A percentile compares a stretch with the other conserved stretches of the same genome.
Evolutionary conservation across 1,284 basidiomycete species (phyloP).

Genomic region (Irpex sp.): DNA sequence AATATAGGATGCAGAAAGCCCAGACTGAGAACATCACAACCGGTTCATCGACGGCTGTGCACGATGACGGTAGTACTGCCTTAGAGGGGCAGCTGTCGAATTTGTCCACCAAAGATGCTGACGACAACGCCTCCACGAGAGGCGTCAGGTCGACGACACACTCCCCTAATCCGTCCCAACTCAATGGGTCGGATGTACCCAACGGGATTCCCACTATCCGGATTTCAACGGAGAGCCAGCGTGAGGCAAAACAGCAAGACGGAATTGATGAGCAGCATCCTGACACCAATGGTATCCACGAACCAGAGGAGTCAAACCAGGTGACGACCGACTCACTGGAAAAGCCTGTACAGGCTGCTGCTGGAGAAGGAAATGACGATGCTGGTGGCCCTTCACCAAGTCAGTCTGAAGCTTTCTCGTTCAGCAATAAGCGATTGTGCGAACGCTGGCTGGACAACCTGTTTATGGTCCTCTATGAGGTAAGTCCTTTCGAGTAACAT

Average conservation of each 20-base stretch:
- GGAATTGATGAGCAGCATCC: conserved; percentile 17
- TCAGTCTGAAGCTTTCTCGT: conserved; percentile 71
- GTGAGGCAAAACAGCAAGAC: conserved; percentile 40
- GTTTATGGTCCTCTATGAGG: conserved; percentile 98
- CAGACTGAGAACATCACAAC: conserved; percentile 49
- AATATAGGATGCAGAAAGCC: conserved; percentile 88
- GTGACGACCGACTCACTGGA: conserved; percentile 39
- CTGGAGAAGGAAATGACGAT: conserved; percentile 38
- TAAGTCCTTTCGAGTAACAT: conserved; percentile 27
- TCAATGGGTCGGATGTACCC: conserved; percentile 18
- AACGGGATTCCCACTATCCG: conserved; percentile 80
- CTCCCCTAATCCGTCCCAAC: conserved; percentile 16
- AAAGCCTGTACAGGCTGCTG: conserved; percentile 60
- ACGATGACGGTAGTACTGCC: conserved; percentile 53
- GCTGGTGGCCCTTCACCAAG: conserved; percentile 31
- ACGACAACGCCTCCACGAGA: conserved; percentile 75
- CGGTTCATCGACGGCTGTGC: conserved; percentile 36
- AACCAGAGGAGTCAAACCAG: conserved; percentile 27
- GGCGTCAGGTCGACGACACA: conserved; percentile 39
- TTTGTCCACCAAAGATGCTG: conserved; percentile 33
- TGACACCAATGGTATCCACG: conserved; percentile 20
- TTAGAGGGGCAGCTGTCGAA: conserved; percentile 20
- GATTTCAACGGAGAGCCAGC: conserved; percentile 80
- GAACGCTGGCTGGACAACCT: conserved; percentile 98
- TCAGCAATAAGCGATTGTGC: conserved; percentile 95